Evolutionary conservation across 2,329 filamentous ascomycete species (phyloP), one percentile per base, ranked within the genome.

Genomic region (Ceratocystis huliohia): DNA sequence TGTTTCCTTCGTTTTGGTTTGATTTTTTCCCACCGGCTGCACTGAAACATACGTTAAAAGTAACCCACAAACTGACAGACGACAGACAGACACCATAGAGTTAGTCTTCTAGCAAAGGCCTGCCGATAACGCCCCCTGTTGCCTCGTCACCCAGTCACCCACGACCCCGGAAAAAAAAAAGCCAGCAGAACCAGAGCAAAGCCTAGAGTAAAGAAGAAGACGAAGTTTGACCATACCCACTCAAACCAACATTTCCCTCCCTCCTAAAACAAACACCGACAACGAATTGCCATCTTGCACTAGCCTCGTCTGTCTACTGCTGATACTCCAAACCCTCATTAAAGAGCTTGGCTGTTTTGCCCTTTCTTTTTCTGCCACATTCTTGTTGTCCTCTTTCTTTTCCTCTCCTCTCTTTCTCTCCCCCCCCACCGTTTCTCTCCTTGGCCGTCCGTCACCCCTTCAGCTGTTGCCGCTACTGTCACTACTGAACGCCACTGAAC

Each of bases 111-210:
- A 59, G n/a, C 20, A 33, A 30, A 48, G 41, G 61, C 41, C 33
- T 63, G 61, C 61, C 44, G 61, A 63, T 50, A 63, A 20, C 61
- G 41, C 61, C 61, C 61, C 46, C 61, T 48, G 61, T 48, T 48
- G 61, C 61, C 61, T 63, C 46, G 61, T 63, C 44, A 63, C 25
- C 61, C 33, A 61, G 13, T 13, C 30, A 33, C 10, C 57, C 37
- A 63, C 30, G 41, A 50, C 61, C 61, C 61, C 41, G 22, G 44
- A 41, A 63, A 46, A 46, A 63, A 63, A 50, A 50, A 50, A 59
- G 53, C 53, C 53, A 59, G 28, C 53, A 59, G 41, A 48, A 45
- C 61, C 22, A 50, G 61, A 37, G 37, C 37, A 37, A 37, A 37
- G 37, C 37, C 37, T 13, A 13, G 37, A 37, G 8, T 37, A 13